These are phyloP conservation scores for Mollisiaceae sp. DNA, from an alignment of 2,329 filamentous ascomycete genomes.

Conservation along the genomic window DNA sequence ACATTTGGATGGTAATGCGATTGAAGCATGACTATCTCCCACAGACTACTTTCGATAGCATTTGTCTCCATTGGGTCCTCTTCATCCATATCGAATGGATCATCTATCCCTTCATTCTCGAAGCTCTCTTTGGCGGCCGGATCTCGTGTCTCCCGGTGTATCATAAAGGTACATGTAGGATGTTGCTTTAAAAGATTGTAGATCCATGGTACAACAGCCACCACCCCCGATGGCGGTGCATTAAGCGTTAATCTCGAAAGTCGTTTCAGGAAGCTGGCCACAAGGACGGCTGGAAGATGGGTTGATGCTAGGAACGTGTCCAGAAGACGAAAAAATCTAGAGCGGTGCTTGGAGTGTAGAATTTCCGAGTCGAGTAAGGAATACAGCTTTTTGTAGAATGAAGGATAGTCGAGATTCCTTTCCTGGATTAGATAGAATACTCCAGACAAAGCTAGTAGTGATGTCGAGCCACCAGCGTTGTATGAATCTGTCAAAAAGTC, in stretches of 20 bases:
- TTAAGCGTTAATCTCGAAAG: slow-evolving; percentile 83
- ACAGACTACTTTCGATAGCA: slow-evolving; percentile 91
- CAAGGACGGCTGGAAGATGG: slow-evolving; percentile 87
- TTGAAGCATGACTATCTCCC: slow-evolving; percentile 92
- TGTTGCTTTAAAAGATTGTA: slow-evolving; percentile 95
- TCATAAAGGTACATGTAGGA: slow-evolving; percentile 92
- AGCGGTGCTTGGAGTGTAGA: slow-evolving; percentile 92
- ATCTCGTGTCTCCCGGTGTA: slow-evolving; percentile 76
- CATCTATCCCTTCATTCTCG: slow-evolving; percentile 64
- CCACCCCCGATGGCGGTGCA: slow-evolving; percentile 87
- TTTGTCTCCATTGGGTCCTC: slow-evolving; percentile 81
- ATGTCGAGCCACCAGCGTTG: slow-evolving; percentile 82
- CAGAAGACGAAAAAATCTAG: slow-evolving; percentile 88
- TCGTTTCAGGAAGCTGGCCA: slow-evolving; percentile 97
- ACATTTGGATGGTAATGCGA: slow-evolving; percentile 97
- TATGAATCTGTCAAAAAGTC: slow-evolving; percentile 98
- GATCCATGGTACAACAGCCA: slow-evolving; percentile 87
- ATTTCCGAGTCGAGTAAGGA: slow-evolving; percentile 85
- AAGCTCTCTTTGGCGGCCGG: slow-evolving; percentile 62
- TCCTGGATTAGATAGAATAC: slow-evolving; percentile 94
- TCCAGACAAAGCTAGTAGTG: slow-evolving; percentile 86
- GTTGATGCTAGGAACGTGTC: slow-evolving; percentile 90
- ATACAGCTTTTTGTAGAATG: slow-evolving; percentile 93
- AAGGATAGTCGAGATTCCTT: slow-evolving; percentile 93
- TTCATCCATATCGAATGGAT: slow-evolving; percentile 80